Evolutionary conservation across 257 asterid genomes (phyloP).

Genomic region (Paraleonurus japonicus): DNA sequence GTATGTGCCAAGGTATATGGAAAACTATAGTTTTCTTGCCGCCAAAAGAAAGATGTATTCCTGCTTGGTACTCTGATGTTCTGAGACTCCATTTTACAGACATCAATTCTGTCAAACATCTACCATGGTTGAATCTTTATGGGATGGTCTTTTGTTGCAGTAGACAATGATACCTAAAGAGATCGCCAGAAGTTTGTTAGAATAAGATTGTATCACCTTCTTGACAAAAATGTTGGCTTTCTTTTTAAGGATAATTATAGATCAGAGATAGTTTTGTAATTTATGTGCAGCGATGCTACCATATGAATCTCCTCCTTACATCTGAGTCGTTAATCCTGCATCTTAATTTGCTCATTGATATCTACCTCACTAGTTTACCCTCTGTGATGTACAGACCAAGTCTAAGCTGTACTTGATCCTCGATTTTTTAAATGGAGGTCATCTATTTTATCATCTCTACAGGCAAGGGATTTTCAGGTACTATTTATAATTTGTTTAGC

Average conservation of each 20-base stretch:
- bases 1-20: neutral
- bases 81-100: neutral
- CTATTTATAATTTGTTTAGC: conserved; percentile 8
- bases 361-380: conserved; percentile 26
- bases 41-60: neutral
- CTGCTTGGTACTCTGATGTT: neutral
- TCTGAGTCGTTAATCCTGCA: neutral
- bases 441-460: conserved; percentile 94
- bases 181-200: too few species aligned
- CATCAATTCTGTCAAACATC: conserved; percentile 3
- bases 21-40: neutral
- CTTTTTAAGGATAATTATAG: neutral
- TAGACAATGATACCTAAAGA: too few species aligned
- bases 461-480: conserved; percentile 96
- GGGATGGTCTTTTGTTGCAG: too few species aligned
- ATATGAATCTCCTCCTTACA: neutral
- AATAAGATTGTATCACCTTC: neutral
- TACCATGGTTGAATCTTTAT: too few species aligned
- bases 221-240: neutral
- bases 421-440: conserved; percentile 93
- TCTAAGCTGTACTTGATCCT: conserved; percentile 80
- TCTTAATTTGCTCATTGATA: neutral
- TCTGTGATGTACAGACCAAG: conserved; percentile 54
- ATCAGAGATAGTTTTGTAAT: neutral
- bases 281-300: neutral